Conservation (phyloP, 352 stramenopile genomes). For the Globisporangium takayamanum region DNA sequence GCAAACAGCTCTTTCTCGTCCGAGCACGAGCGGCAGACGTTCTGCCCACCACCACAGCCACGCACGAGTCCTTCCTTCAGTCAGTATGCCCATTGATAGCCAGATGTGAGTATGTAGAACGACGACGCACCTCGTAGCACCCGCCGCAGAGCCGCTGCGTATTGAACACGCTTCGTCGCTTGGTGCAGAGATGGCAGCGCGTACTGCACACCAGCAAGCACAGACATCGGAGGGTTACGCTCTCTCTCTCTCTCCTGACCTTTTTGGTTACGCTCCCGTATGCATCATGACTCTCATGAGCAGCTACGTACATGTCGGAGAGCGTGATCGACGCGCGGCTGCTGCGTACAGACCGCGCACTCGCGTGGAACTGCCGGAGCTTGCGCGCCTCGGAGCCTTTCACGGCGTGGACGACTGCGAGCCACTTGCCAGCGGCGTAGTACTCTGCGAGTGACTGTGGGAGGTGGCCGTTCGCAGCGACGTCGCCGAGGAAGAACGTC, state of each 20-base stretch:
- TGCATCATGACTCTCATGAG: background rate
- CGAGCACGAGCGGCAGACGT: constrained; percentile 40
- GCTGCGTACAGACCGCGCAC: background rate
- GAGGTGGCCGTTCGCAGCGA: constrained; percentile 16
- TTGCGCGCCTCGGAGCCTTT: constrained; percentile 4
- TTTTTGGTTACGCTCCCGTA: too few relatives aligned
- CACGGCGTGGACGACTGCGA: constrained; percentile 13
- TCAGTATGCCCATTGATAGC: too few relatives aligned
- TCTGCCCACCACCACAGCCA: constrained; percentile 10
- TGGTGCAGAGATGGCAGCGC: constrained; percentile 3
- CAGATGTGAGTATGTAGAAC: background rate
- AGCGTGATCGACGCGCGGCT: constrained; percentile 1
- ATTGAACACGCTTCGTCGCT: background rate
- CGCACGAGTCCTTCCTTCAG: too few relatives aligned
- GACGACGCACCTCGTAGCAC: constrained; percentile 20
- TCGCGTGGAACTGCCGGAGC: constrained; percentile 4
- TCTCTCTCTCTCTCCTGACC: too few relatives aligned
- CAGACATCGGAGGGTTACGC: too few relatives aligned
- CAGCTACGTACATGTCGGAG: background rate
- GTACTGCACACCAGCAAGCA: constrained; percentile 14
- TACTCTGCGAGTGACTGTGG: constrained; percentile 7
- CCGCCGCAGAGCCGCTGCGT: constrained; percentile 12
- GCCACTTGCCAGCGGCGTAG: constrained; percentile 12
- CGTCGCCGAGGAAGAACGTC: constrained; percentile 26
- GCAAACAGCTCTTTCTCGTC: constrained; percentile 38